A percentile compares a stretch with the other conserved stretches of the same genome.
Conservation (phyloP, 257 asterid genomes). For the Paulownia fortunei region DNA sequence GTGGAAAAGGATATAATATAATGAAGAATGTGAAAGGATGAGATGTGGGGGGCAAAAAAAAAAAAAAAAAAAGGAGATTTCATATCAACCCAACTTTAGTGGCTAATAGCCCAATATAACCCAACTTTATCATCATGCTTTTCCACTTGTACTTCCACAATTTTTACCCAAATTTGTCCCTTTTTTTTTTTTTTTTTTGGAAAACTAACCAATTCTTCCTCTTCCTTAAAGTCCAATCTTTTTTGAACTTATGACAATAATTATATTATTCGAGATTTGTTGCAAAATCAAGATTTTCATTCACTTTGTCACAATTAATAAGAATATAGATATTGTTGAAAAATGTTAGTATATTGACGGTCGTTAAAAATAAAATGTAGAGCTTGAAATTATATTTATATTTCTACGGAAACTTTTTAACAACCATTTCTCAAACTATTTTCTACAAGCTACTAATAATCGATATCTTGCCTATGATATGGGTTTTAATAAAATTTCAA, state of each 20-base stretch:
- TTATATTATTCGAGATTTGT: too few relatives aligned
- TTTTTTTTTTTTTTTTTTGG: neutral
- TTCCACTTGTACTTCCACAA: slow-evolving; percentile 29
- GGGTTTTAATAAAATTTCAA: too few relatives aligned
- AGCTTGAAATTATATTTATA: too few relatives aligned
- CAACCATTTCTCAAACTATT: too few relatives aligned
- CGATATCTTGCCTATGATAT: too few relatives aligned
- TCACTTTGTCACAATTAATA: too few relatives aligned
- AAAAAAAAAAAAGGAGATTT: neutral
- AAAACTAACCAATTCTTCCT: neutral
- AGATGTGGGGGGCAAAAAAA: neutral
- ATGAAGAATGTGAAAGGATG: neutral
- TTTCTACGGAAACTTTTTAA: too few relatives aligned
- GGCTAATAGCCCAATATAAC: slow-evolving; percentile 15
- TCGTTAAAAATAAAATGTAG: too few relatives aligned
- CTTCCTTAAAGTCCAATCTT: neutral
- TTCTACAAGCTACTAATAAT: too few relatives aligned
- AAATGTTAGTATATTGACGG: too few relatives aligned
- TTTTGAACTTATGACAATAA: neutral
- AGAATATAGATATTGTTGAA: too few relatives aligned
- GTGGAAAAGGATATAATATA: neutral
- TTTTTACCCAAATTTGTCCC: neutral
- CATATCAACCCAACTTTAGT: slow-evolving; percentile 10
- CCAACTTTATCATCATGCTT: slow-evolving; percentile 21
- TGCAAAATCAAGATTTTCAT: too few relatives aligned